These are phyloP conservation scores for Amaranthus hypochondriacus DNA, from an alignment of 148 eudicot genomes.

Conservation along the genomic window DNA sequence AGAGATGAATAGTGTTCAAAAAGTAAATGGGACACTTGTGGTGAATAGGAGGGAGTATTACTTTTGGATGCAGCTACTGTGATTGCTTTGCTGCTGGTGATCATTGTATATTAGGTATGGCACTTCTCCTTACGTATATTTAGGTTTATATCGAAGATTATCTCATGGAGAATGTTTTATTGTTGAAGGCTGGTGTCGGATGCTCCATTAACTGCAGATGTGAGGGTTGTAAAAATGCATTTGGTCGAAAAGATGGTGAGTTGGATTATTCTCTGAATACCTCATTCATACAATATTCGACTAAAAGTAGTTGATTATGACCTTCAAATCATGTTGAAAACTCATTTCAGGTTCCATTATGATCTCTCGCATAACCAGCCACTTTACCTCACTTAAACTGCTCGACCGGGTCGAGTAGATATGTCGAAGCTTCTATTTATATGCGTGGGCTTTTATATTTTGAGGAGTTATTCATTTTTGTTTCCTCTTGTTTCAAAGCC, in stretches of 20 bases:
- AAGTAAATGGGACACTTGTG: no score
- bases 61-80: slow-evolving; percentile 67
- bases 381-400: no score
- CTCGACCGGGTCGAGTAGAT: slow-evolving; percentile 50
- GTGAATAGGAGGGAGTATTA: no score
- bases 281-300: not conserved
- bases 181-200: slow-evolving; percentile 85
- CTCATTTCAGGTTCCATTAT: slow-evolving; percentile 33
- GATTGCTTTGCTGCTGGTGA: slow-evolving; percentile 99
- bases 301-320: not conserved
- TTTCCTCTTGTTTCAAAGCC: slow-evolving; percentile 28
- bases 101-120: slow-evolving; percentile 89
- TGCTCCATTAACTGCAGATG: slow-evolving; percentile 93
- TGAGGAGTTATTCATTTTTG: no score
- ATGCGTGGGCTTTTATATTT: not conserved
- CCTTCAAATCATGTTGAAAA: not conserved
- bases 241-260: slow-evolving; percentile 90
- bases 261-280: not conserved
- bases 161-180: slow-evolving; percentile 10
- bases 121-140: not conserved
- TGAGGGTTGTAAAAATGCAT: slow-evolving; percentile 88
- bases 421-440: slow-evolving; percentile 34
- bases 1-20: no score
- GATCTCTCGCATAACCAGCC: not conserved
- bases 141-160: slow-evolving; percentile 10